Conservation (phyloP, 371 early-diverging fungal species). For the Apophysomyces sp. region DNA sequence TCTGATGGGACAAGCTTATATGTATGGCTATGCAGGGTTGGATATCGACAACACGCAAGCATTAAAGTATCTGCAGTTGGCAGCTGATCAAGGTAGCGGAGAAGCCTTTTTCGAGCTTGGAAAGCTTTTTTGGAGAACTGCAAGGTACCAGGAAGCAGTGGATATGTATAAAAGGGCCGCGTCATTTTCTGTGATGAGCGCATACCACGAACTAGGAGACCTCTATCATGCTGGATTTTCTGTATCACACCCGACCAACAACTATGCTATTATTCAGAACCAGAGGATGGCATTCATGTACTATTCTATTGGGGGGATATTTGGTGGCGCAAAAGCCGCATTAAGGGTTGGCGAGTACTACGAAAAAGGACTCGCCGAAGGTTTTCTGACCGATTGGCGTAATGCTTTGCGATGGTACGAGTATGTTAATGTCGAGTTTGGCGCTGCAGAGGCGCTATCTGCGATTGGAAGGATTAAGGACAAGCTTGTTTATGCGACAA, state of each 20-base stretch:
- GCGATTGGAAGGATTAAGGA: too few species aligned
- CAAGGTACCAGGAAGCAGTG: neutral
- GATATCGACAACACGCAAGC: neutral
- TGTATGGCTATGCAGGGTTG: neutral
- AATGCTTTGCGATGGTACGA: too few species aligned
- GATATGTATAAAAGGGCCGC: neutral
- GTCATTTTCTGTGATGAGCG: neutral
- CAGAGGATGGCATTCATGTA: neutral
- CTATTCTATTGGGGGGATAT: neutral
- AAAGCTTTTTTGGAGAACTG: neutral
- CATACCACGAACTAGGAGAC: neutral
- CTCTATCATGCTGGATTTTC: neutral
- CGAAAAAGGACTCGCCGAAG: too few species aligned
- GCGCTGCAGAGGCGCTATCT: too few species aligned
- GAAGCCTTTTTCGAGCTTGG: neutral
- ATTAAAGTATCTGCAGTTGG: neutral
- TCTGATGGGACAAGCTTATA: neutral
- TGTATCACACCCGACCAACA: neutral
- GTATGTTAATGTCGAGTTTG: too few species aligned
- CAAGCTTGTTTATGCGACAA: neutral
- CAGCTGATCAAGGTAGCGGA: neutral
- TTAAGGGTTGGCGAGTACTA: neutral
- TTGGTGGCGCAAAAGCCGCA: neutral
- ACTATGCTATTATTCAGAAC: neutral
- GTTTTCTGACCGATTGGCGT: too few species aligned